These are phyloP conservation scores for Golovinomyces cichoracearum DNA, from an alignment of 2,329 filamentous ascomycete genomes.

Conservation along the genomic window DNA sequence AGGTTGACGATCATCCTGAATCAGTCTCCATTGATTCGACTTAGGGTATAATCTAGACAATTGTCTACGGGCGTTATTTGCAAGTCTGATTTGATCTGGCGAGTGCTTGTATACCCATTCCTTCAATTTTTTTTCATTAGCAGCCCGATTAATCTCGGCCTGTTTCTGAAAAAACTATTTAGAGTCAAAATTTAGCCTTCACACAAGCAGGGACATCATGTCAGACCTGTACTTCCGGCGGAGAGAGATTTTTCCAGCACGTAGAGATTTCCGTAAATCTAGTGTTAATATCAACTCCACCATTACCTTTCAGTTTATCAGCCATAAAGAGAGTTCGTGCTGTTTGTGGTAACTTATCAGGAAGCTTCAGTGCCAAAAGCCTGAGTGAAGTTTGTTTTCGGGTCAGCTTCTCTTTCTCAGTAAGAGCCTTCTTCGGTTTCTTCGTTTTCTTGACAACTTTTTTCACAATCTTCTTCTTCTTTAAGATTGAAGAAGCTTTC, in stretches of 20 bases:
- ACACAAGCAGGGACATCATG: not conserved
- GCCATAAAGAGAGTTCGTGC: slow-evolving; percentile 5
- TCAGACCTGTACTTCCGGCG: slow-evolving; percentile 17
- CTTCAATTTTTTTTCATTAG: slow-evolving; percentile 21
- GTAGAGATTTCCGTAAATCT: not conserved
- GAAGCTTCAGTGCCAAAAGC: slow-evolving; percentile 9
- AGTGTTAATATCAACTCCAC: not conserved
- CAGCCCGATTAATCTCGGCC: slow-evolving; percentile 21
- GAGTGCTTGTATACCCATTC: slow-evolving; percentile 29
- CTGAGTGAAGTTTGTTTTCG: not conserved
- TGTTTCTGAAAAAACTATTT: slow-evolving; percentile 26
- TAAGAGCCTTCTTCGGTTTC: slow-evolving; percentile 7
- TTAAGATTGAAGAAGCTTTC: slow-evolving; percentile 5
- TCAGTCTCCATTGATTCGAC: slow-evolving; percentile 6
- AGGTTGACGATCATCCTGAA: slow-evolving; percentile 28
- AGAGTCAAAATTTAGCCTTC: slow-evolving; percentile 2
- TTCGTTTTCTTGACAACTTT: slow-evolving; percentile 9
- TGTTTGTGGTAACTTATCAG: slow-evolving; percentile 15
- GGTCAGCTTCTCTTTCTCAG: slow-evolving; percentile 9
- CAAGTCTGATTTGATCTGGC: slow-evolving; percentile 28
- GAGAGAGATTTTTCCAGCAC: slow-evolving; percentile 6
- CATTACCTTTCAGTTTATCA: not conserved
- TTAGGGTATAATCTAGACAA: slow-evolving; percentile 6
- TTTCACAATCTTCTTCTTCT: slow-evolving; percentile 3
- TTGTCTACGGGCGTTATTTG: slow-evolving; percentile 28